Percentiles rank a stretch among this genome's conserved stretches.
These are phyloP conservation scores for Lepidium didymum DNA, from an alignment of 345 rosid genomes.

Conservation along the genomic window DNA sequence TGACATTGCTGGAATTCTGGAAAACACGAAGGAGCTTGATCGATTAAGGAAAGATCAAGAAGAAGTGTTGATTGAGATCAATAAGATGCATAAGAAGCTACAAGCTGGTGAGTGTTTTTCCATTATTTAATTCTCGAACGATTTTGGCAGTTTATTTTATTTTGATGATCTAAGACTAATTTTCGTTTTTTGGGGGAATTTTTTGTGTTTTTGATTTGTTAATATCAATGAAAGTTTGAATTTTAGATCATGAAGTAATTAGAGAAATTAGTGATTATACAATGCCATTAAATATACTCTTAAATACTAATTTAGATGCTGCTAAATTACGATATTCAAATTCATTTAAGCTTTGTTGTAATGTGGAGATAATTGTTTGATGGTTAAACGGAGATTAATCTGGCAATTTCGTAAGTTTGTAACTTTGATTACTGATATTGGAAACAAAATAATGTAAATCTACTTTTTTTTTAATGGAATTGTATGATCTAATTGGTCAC, in stretches of 20 bases:
- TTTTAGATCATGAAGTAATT: background rate
- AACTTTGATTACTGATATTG: too few relatives aligned
- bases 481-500: background rate
- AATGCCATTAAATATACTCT: background rate
- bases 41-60: constrained; percentile 76
- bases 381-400: background rate
- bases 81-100: constrained; percentile 84
- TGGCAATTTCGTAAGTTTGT: background rate
- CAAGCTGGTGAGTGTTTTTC: constrained; percentile 47
- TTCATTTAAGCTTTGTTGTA: too few relatives aligned
- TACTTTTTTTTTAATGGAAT: too few relatives aligned
- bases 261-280: background rate
- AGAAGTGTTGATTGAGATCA: constrained; percentile 55
- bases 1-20: constrained; percentile 61
- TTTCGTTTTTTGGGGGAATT: background rate
- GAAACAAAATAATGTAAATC: too few relatives aligned
- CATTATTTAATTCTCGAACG: background rate
- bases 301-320: background rate
- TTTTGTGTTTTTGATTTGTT: background rate
- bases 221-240: background rate
- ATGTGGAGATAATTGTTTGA: background rate
- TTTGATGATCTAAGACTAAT: background rate
- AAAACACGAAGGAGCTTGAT: constrained; percentile 77
- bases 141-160: background rate
- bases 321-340: background rate